Conservation (phyloP, 2,329 filamentous ascomycete species). For the Phaeophleospora eucalypticola region DNA sequence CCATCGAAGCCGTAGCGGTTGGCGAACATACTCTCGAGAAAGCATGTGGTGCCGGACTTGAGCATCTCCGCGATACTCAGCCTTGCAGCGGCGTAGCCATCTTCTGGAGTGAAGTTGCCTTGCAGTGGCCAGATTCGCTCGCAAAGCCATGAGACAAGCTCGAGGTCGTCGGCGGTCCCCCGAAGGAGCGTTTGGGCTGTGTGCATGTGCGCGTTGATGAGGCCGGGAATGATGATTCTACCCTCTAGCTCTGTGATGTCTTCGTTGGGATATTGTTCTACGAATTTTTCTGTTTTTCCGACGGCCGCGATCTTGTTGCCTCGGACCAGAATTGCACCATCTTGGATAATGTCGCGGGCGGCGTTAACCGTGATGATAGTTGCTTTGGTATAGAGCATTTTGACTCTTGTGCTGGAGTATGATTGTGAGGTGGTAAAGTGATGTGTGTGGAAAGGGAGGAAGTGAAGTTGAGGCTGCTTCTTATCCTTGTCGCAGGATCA, state of each 20-base stretch:
- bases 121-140: constrained; percentile 50
- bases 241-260: constrained; percentile 36
- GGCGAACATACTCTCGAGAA: constrained; percentile 51
- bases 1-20: constrained; percentile 47
- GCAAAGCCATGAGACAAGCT: constrained; percentile 50
- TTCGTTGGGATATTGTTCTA: constrained; percentile 29
- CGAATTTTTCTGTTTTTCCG: constrained; percentile 38
- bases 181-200: constrained; percentile 48
- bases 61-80: constrained; percentile 51
- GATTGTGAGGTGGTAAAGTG: background rate
- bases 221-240: constrained; percentile 47
- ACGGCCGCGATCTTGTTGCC: constrained; percentile 42
- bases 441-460: background rate
- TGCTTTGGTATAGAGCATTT: constrained; percentile 46
- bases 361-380: constrained; percentile 52
- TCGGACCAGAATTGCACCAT: constrained; percentile 45
- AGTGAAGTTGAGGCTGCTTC: background rate
- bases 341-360: constrained; percentile 42
- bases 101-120: constrained; percentile 42
- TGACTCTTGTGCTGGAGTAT: background rate
- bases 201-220: constrained; percentile 51
- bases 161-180: constrained; percentile 48
- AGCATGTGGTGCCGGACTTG: constrained; percentile 49
- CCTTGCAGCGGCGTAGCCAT: constrained; percentile 48
- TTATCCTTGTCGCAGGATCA: background rate